These are phyloP conservation scores for Cicer chorassanicum DNA, from an alignment of 306 rosid species.

Conservation along the genomic window DNA sequence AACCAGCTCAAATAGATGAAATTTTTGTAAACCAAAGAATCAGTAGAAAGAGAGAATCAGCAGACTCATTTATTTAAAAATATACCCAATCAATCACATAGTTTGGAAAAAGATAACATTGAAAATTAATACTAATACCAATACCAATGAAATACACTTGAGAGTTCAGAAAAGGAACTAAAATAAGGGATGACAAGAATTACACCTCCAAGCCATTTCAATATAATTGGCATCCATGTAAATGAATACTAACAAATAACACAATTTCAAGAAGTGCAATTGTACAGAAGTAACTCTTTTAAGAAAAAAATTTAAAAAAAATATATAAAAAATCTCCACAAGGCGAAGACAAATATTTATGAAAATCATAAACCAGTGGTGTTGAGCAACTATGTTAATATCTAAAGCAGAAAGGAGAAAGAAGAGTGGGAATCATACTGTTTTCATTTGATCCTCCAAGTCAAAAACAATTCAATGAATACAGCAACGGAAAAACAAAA, in stretches of 20 bases:
- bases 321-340: background rate
- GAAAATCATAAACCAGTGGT: background rate
- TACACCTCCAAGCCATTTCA: background rate
- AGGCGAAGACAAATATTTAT: background rate
- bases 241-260: background rate
- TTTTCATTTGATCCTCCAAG: constrained; percentile 17
- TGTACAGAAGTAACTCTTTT: background rate
- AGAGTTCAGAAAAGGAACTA: background rate
- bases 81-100: background rate
- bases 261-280: background rate
- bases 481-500: background rate
- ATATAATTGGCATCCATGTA: background rate
- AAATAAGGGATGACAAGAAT: background rate
- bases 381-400: background rate
- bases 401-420: constrained; percentile 7
- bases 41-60: background rate
- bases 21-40: background rate
- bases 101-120: background rate
- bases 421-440: constrained; percentile 8
- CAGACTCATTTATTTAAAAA: background rate
- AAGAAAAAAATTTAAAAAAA: background rate
- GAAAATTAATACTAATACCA: too few species aligned
- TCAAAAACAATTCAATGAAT: constrained; percentile 4
- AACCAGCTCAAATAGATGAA: background rate
- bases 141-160: background rate